Evolutionary conservation across 257 asterid species (phyloP), one percentile per base, ranked within the genome.

Genomic region (Gardenia jasminoides): DNA sequence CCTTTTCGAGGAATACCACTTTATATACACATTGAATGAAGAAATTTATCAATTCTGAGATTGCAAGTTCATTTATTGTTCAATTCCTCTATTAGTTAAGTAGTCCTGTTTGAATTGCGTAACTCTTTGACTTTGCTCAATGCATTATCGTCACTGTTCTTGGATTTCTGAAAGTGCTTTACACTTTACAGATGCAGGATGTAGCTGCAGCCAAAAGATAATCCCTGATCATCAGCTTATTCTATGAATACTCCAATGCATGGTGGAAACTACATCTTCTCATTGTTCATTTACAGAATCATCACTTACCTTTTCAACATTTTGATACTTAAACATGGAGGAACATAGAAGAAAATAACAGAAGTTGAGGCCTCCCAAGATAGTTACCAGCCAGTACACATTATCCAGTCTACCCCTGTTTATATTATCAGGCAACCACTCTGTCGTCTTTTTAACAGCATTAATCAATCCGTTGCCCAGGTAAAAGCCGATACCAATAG

Each of bases 401-500:
- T 71, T 70, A 20, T 79, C 82, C 31, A 79, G 66, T 20, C 64
- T 70, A 17, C 82, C 71, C 3, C 28, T 24, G 69, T 79, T 79
- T 26, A 79, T 39, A 41, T 79, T 65, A 30, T 79, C 78, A 11
- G 82, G 82, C 48, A 79, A 48, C 82, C 73, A 79, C 11, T 65
- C 73, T 11, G 73, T 79, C 10, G 76, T 12, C 54, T 59, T 79
- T 1, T 36, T 59, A 70, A 71, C 58, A 61, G 22, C 22, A 59
- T 61, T 36, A 50, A 79, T 70, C 65, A 79, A 13, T 52, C 62
- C 77, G 16, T 47, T 79, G 31, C 76, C 76, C 9, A 79, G 9
- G 46, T 71, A 61, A 50, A 26, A 79, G 1, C 65, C 80, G 13
- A 79, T 52, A 0, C 87, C 97, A 7, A 87, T 74, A 43, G 87